Evolutionary conservation across 768 basidiomycete species (phyloP).

Genomic region (Xerocomellus amylosporus): DNA sequence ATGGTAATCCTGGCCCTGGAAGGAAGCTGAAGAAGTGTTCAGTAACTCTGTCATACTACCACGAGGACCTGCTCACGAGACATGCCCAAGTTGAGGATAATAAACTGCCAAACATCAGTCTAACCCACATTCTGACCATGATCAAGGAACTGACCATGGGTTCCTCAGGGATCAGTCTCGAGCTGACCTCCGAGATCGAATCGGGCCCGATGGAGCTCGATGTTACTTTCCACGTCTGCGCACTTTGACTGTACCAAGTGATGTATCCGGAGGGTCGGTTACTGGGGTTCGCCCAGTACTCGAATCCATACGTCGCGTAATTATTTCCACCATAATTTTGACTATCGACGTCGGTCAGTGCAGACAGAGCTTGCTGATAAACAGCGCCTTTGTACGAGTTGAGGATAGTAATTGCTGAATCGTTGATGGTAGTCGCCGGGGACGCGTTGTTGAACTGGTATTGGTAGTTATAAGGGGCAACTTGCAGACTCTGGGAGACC

Average conservation of each 20-base stretch:
- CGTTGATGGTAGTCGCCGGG: conserved; percentile 52
- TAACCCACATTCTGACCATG: background rate
- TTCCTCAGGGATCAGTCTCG: conserved; percentile 79
- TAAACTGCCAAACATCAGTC: conserved; percentile 47
- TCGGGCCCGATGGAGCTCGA: conserved; percentile 69
- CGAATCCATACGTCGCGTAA: conserved; percentile 69
- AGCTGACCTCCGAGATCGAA: conserved; percentile 49
- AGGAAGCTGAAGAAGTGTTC: conserved; percentile 43
- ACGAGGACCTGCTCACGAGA: conserved; percentile 42
- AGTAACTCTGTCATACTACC: background rate
- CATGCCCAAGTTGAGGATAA: conserved; percentile 85
- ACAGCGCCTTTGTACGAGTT: conserved; percentile 71
- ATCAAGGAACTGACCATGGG: conserved; percentile 69
- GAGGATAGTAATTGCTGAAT: conserved; percentile 47
- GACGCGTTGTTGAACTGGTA: conserved; percentile 59
- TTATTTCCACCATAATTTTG: conserved; percentile 52
- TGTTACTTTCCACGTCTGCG: conserved; percentile 69
- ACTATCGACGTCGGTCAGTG: conserved; percentile 53
- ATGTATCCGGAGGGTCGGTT: conserved; percentile 69
- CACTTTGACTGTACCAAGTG: conserved; percentile 73
- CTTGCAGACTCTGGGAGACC: conserved; percentile 79
- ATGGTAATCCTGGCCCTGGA: conserved; percentile 45
- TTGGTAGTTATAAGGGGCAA: conserved; percentile 72
- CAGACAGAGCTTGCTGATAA: conserved; percentile 76
- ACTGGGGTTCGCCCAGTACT: conserved; percentile 76